Evolutionary conservation across 176 grass and related monocot genomes (phyloP).

Genomic region (Cenchrus fungigraminus): DNA sequence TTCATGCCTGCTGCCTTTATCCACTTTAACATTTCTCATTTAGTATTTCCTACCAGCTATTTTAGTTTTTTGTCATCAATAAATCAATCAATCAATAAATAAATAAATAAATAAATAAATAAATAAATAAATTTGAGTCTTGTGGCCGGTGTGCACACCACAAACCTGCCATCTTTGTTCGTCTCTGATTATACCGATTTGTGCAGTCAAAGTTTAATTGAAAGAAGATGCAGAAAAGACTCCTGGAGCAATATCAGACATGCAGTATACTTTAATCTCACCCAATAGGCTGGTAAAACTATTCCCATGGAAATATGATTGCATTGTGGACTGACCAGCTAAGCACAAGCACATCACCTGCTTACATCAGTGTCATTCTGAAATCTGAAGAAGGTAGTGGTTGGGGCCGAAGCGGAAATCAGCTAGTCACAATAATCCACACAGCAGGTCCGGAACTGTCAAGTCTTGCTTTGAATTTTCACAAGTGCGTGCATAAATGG

Average conservation of each 20-base stretch:
- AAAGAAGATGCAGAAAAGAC: slow-evolving; percentile 35
- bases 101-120: not conserved
- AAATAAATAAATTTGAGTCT: slow-evolving; percentile 8
- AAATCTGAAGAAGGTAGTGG: not conserved
- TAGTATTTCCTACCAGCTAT: slow-evolving; percentile 25
- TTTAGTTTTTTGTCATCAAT: not conserved
- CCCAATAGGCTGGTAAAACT: not conserved
- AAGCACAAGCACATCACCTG: not conserved
- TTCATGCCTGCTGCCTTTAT: slow-evolving; percentile 22
- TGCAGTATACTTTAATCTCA: slow-evolving; percentile 22
- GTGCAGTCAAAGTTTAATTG: not conserved
- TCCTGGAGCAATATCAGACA: slow-evolving; percentile 23
- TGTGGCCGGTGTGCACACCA: slow-evolving; percentile 35
- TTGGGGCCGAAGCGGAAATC: not conserved
- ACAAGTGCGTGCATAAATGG: slow-evolving; percentile 3
- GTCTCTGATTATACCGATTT: not conserved
- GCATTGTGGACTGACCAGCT: slow-evolving; percentile 20
- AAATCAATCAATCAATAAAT: not conserved
- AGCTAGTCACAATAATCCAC: not conserved
- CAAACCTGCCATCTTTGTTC: not conserved
- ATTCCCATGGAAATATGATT: slow-evolving; percentile 31
- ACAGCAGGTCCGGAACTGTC: not conserved
- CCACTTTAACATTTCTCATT: not conserved
- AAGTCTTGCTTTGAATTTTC: slow-evolving; percentile 21
- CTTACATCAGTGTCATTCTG: not conserved